Evolutionary conservation across 2,329 filamentous ascomycete genomes (phyloP), one percentile per base, ranked within the genome.

Genomic region (Epichloe baconii): DNA sequence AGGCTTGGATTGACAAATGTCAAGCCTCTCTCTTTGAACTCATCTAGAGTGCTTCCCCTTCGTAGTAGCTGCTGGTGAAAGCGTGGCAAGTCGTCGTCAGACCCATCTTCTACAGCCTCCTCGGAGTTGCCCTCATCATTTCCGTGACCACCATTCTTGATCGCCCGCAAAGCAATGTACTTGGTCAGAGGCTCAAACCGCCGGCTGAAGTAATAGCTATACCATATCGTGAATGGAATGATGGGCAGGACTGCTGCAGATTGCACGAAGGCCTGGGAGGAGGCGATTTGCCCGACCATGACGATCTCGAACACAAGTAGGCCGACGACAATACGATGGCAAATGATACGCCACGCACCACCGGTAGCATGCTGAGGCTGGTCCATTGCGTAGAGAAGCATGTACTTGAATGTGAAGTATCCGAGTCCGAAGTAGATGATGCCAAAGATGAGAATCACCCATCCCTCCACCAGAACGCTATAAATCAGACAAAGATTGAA

Each of bases 401-500:
- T 94, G 68, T 98, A 98, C 66, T 96, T 96, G 77, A 95, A 94
- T 35, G 88, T 86, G 63, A 91, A 91, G 65, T 88, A 86, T 19
- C 89, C 89, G 14, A 95, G 78, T 19, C 79, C 64, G 60, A 94
- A 95, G 67, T 94, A 98, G 12, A 88, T 72, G 47, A 91, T 71
- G 3, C 93, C 93, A 47, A 91, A 83, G 10, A 90, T 73, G 15
- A 95, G 78, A 12, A 97, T 85, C 49, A 86, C 75, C 71, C 84
- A 94, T 0, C 90, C 93, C 47, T 78, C 77, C 1, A 81, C 82
- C 12, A 97, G 75, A 17, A 95, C 83, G 62, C 88, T 94, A 73
- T 98, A 98, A 6, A 97, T 90, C 41, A 95, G 77, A 62, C 93
- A 97, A 34, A 98, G 85, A 61, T 97, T 94, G 68, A 96, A 91